Evolutionary conservation across 495 filamentous ascomycete genomes (phyloP).

Genomic region (Xylaria telfairii): DNA sequence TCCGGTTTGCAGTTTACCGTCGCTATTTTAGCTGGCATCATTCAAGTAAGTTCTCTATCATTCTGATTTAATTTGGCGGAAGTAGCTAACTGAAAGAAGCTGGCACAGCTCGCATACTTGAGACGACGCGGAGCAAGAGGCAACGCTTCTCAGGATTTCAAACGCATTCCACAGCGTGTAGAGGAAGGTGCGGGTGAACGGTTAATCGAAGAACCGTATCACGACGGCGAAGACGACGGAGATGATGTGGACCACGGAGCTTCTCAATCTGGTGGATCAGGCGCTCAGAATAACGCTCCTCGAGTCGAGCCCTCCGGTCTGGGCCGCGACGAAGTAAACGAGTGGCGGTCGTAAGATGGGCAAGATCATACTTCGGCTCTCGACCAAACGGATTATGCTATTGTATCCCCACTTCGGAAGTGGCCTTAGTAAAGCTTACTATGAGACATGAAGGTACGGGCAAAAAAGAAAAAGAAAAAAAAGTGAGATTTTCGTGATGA

Average conservation of each 20-base stretch:
- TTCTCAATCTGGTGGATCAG: background rate
- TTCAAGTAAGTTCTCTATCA: constrained; percentile 35
- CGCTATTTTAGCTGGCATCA: constrained; percentile 34
- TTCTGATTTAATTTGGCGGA: background rate
- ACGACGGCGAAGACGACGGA: constrained; percentile 13
- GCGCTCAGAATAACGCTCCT: constrained; percentile 21
- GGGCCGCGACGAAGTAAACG: constrained; percentile 25
- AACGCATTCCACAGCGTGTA: constrained; percentile 13
- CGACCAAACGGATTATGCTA: background rate
- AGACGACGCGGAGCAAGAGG: constrained; percentile 24
- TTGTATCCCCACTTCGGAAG: background rate
- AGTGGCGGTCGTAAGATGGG: constrained; percentile 23
- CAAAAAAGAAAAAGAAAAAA: background rate
- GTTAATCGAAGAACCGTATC: constrained; percentile 29
- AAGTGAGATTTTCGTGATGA: background rate
- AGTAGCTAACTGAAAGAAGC: constrained; percentile 21
- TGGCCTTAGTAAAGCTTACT: background rate
- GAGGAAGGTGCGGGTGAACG: constrained; percentile 21
- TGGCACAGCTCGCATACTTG: constrained; percentile 31
- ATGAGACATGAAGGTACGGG: background rate
- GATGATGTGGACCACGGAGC: constrained; percentile 3
- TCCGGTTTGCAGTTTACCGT: constrained; percentile 37
- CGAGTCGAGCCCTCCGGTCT: constrained; percentile 35
- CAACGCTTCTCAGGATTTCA: constrained; percentile 22
- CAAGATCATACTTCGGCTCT: background rate